Base-by-base conservation (phyloP, 2,329 filamentous ascomycete genomes). In the Orbilia oligospora region DNA sequence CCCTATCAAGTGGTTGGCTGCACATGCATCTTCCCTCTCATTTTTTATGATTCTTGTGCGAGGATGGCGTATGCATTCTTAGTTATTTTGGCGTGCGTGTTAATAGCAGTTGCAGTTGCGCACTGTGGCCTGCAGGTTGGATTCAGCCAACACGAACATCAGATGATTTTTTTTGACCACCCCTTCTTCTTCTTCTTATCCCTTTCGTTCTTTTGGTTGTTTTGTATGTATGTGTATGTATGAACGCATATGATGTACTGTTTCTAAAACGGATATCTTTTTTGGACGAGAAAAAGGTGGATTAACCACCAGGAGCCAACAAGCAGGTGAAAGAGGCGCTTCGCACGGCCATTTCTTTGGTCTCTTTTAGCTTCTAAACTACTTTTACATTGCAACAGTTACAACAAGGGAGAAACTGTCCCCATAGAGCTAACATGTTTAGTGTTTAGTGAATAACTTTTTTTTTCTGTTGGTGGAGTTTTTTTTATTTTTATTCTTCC, bases 151-250 rank as follows among this genome's bases (percentile, higher is more conserved):
- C 66, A 71, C 58, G 41, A 78, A 78, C 75, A 78, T 78, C 75
- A 78, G 75, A 78, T 72, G 75, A 78, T 72, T 68, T 71, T 71
- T 53, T 58, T 46, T n/a, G n/a, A n/a, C n/a, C n/a, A n/a, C n/a
- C n/a, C n/a, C n/a, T n/a, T n/a, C n/a, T n/a, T n/a, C n/a, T n/a
- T n/a, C n/a, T n/a, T n/a, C n/a, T n/a, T n/a, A n/a, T n/a, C n/a
- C n/a, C 30, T 61, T 16, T 46, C 46, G 33, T 48, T 56, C 38
- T 41, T 48, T 24, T 71, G 36, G 41, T 16, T 18, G 16, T 49
- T n/a, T n/a, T n/a, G n/a, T n/a, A n/a, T n/a, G n/a, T n/a, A n/a
- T n/a, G n/a, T n/a, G n/a, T n/a, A n/a, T n/a, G n/a, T n/a, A n/a
- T n/a, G n/a, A n/a, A n/a, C n/a, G n/a, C n/a, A n/a, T n/a, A n/a